These are phyloP conservation scores for Saturnispora saitoi DNA, from an alignment of 805 yeast genomes.

Conservation along the genomic window DNA sequence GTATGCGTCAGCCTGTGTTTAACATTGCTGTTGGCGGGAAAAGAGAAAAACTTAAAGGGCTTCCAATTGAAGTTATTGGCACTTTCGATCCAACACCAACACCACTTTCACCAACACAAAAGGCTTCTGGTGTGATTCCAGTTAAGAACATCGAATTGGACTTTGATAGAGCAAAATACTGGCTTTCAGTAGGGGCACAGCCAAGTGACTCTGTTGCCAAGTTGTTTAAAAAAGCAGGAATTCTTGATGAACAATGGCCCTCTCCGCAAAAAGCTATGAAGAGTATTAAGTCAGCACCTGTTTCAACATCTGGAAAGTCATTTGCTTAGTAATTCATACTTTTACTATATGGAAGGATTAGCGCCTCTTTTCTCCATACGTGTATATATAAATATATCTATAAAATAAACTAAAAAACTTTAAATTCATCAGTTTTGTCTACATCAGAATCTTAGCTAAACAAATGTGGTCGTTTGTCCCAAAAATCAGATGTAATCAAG, in stretches of 20 bases:
- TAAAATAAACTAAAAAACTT: neutral
- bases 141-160: constrained; percentile 77
- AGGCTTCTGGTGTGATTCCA: constrained; percentile 46
- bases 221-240: constrained; percentile 72
- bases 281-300: constrained; percentile 9
- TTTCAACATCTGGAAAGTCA: constrained; percentile 19
- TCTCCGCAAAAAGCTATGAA: constrained; percentile 30
- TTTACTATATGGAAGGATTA: neutral
- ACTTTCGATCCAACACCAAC: constrained; percentile 81
- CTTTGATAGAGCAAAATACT: constrained; percentile 82
- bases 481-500: constrained; percentile 54
- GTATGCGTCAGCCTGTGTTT: constrained; percentile 78
- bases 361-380: neutral
- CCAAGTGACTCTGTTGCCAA: constrained; percentile 76
- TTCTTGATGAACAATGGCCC: constrained; percentile 53
- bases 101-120: constrained; percentile 56
- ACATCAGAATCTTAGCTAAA: constrained; percentile 9
- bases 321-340: constrained; percentile 17
- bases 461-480: constrained; percentile 41
- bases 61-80: constrained; percentile 93
- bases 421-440: neutral
- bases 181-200: constrained; percentile 97
- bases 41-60: constrained; percentile 68
- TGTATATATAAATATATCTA: neutral
- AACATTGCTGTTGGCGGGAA: constrained; percentile 84